These are phyloP conservation scores for Hygrocybe coccinea DNA, from an alignment of 768 basidiomycete species.

Conservation along the genomic window DNA sequence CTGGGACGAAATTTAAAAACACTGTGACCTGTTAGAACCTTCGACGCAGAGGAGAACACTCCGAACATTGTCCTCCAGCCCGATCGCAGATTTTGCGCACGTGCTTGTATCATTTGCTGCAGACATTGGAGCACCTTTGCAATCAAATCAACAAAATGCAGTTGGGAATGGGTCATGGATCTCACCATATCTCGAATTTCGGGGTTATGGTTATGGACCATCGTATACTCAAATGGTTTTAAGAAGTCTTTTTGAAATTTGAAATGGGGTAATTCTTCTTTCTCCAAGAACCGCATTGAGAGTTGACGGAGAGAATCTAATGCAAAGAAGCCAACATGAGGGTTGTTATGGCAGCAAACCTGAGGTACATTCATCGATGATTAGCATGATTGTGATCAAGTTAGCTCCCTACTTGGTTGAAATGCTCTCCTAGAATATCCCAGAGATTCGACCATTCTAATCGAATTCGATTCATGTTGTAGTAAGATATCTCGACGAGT, in stretches of 20 bases:
- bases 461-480: conserved; percentile 98
- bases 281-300: conserved; percentile 98
- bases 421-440: conserved; percentile 97
- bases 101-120: conserved; percentile 97
- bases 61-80: conserved; percentile 99
- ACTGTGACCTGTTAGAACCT: conserved; percentile 73
- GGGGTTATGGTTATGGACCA: conserved; percentile 93
- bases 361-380: conserved; percentile 28
- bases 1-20: not conserved
- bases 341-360: conserved; percentile 99
- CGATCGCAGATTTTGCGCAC: conserved; percentile 91
- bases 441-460: conserved; percentile 97
- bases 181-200: conserved; percentile 93
- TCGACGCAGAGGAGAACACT: conserved; percentile 94
- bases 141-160: not conserved
- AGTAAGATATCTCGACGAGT: conserved; percentile 97
- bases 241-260: conserved; percentile 99
- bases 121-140: conserved; percentile 89
- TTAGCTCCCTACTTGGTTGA: conserved; percentile 74
- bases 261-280: conserved; percentile 96
- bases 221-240: conserved; percentile 96
- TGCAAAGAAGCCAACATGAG: conserved; percentile 94
- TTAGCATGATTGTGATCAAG: not conserved
- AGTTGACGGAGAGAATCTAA: conserved; percentile 93
- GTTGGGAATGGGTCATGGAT: not conserved